phyloP scores from a whole-genome alignment of 1,284 basidiomycete species.

The Pyrrhoderma noxium region DNA sequence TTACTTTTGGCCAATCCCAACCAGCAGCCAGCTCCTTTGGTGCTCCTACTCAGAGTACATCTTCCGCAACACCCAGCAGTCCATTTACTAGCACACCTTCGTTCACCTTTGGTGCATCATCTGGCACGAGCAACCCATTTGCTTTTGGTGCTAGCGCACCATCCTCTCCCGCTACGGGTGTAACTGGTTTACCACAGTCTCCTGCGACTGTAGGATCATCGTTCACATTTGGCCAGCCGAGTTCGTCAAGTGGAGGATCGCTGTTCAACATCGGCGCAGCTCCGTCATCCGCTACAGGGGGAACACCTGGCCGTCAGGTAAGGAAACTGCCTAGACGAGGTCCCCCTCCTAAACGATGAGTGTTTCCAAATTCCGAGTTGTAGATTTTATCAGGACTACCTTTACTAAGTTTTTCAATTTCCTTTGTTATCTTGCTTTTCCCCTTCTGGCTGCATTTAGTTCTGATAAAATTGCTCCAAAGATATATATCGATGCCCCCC shows the following conservation, averaged over 20 bases:
- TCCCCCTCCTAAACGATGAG: slow-evolving; percentile 10
- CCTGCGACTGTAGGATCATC: slow-evolving; percentile 33
- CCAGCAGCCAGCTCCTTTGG: slow-evolving; percentile 9
- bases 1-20: slow-evolving; percentile 32
- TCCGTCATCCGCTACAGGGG: slow-evolving; percentile 28
- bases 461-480: background rate
- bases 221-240: slow-evolving; percentile 26
- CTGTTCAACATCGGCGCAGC: slow-evolving; percentile 31
- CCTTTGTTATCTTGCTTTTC: background rate
- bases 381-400: no score
- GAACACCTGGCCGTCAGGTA: slow-evolving; percentile 37
- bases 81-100: slow-evolving; percentile 23
- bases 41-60: background rate
- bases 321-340: slow-evolving; percentile 44
- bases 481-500: background rate
- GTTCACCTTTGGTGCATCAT: slow-evolving; percentile 26
- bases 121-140: slow-evolving; percentile 1
- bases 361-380: no score
- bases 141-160: slow-evolving; percentile 37
- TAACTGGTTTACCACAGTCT: slow-evolving; percentile 25
- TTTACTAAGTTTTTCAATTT: background rate
- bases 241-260: slow-evolving; percentile 23
- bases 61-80: slow-evolving; percentile 23
- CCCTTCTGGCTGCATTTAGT: background rate
- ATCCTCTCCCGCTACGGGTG: slow-evolving; percentile 45